phyloP scores from a whole-genome alignment of 177 flowering plant genomes.

The Vitis hybrid region DNA sequence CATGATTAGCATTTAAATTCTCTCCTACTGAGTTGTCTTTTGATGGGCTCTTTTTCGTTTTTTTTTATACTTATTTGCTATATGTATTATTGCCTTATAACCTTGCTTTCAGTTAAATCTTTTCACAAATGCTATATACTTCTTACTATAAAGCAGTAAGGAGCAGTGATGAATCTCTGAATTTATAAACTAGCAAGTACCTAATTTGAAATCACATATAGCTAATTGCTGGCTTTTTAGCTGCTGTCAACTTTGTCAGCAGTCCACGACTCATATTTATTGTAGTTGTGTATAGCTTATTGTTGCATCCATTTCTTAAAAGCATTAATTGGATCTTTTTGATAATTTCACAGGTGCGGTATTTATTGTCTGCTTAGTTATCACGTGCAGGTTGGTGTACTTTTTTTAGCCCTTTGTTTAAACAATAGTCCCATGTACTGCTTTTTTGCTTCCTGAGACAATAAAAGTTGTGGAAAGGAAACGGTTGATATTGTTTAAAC shows the following conservation, averaged over 20 bases:
- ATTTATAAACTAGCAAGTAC: neutral
- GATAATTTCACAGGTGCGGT: constrained; percentile 71
- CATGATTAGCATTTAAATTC: too few species aligned
- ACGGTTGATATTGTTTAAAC: neutral
- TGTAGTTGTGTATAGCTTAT: neutral
- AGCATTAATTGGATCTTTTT: constrained; percentile 3
- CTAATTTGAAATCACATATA: neutral
- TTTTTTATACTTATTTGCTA: neutral
- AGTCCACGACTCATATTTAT: neutral
- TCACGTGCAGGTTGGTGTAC: constrained; percentile 80
- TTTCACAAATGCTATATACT: too few species aligned
- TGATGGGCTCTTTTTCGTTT: neutral
- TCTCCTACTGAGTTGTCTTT: neutral
- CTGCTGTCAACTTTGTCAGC: neutral
- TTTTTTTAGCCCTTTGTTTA: constrained; percentile 4
- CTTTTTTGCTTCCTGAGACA: neutral
- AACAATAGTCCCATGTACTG: neutral
- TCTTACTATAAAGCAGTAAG: too few species aligned
- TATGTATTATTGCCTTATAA: neutral
- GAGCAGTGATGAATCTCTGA: too few species aligned
- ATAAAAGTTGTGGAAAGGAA: neutral
- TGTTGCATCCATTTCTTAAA: neutral
- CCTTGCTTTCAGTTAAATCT: too few species aligned
- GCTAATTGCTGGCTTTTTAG: neutral
- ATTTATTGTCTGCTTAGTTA: constrained; percentile 78